These are phyloP conservation scores for Rheum nobile DNA, from an alignment of 148 eudicot species.

Conservation along the genomic window DNA sequence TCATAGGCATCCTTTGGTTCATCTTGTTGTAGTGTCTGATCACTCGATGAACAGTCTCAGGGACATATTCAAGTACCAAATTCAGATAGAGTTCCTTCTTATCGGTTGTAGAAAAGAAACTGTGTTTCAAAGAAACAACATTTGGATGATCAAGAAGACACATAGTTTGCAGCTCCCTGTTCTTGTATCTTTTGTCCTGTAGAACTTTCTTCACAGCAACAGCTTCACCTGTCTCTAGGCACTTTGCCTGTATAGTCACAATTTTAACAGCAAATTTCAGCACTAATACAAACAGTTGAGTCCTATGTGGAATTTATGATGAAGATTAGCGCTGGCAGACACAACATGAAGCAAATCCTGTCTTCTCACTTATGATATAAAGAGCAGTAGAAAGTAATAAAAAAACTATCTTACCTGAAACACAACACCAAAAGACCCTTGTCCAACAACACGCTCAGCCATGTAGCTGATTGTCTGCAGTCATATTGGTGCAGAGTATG, in stretches of 20 bases:
- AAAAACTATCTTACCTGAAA: constrained; percentile 45
- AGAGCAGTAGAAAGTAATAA: neutral
- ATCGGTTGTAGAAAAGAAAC: constrained; percentile 39
- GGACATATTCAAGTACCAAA: constrained; percentile 24
- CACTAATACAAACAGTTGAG: neutral
- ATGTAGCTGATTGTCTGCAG: constrained; percentile 73
- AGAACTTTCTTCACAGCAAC: constrained; percentile 22
- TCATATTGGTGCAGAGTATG: neutral
- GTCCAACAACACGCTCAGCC: constrained; percentile 88
- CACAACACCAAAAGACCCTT: constrained; percentile 85
- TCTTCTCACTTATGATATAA: neutral
- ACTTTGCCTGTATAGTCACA: constrained; percentile 26
- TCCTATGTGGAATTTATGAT: neutral
- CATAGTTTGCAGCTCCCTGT: constrained; percentile 40
- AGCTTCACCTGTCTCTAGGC: constrained; percentile 22
- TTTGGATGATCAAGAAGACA: constrained; percentile 44
- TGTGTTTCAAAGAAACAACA: constrained; percentile 32
- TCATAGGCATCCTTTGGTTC: constrained; percentile 39
- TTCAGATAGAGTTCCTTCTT: constrained; percentile 38
- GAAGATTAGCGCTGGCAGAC: neutral
- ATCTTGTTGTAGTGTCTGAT: constrained; percentile 32
- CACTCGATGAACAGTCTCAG: constrained; percentile 37
- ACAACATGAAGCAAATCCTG: neutral
- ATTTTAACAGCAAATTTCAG: neutral
- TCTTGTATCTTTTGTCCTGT: constrained; percentile 45